A percentile compares a stretch with the other conserved stretches of the same genome.
Evolutionary conservation across 257 asterid genomes (phyloP).

Genomic region (Rubia yunnanensis): DNA sequence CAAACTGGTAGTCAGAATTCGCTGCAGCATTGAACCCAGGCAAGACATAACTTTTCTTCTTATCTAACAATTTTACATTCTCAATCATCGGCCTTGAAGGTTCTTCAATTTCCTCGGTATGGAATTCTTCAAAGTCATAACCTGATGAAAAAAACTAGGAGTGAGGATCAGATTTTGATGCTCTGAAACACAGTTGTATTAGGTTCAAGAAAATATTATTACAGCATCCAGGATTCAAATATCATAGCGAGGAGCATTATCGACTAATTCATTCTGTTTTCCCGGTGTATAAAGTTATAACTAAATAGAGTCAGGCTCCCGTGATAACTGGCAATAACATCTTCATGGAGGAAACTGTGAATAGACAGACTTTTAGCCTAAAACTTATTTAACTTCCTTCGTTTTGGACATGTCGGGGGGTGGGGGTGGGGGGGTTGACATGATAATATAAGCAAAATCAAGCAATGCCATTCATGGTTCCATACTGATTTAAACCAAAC

Average conservation of each 20-base stretch:
- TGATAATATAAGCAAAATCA: neutral
- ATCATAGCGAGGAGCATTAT: neutral
- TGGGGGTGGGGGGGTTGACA: too few species aligned
- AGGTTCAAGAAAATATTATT: neutral
- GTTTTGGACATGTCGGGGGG: neutral
- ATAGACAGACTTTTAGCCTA: neutral
- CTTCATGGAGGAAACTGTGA: neutral
- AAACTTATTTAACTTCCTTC: neutral
- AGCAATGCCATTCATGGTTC: neutral
- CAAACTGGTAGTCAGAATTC: slow-evolving; percentile 43
- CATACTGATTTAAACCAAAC: neutral
- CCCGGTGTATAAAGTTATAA: neutral
- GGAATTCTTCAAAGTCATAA: slow-evolving; percentile 61
- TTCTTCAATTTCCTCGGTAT: slow-evolving; percentile 82
- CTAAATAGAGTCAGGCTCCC: neutral
- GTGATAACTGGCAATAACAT: neutral
- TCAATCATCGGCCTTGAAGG: slow-evolving; percentile 47
- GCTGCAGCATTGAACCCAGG: slow-evolving; percentile 76
- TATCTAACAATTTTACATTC: slow-evolving; percentile 49
- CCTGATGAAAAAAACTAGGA: slow-evolving; percentile 36
- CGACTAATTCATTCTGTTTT: neutral
- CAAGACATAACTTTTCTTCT: slow-evolving; percentile 47
- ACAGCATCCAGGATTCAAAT: neutral
- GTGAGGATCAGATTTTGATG: slow-evolving; percentile 1
- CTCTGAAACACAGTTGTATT: neutral